phyloP scores from a whole-genome alignment of 352 stramenopile genomes.

The Hyaloperonospora brassicae region DNA sequence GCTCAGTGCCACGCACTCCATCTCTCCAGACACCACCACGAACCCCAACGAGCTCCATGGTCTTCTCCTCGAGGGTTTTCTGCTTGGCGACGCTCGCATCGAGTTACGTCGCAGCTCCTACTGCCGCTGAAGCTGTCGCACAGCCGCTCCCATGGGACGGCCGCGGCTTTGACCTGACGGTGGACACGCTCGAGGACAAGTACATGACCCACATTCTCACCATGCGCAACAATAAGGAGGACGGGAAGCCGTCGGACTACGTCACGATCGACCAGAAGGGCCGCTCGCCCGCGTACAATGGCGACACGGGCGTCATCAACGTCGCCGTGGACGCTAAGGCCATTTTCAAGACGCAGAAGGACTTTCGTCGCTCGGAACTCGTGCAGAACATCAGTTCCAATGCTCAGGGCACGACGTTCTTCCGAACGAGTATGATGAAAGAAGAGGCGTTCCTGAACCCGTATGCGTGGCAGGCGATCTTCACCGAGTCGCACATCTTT shows the following conservation, averaged over 20 bases:
- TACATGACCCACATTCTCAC: constrained; percentile 58
- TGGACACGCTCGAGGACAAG: constrained; percentile 43
- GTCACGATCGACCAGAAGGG: constrained; percentile 34
- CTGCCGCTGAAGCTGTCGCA: not conserved
- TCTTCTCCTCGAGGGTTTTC: constrained; percentile 8
- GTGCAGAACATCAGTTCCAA: constrained; percentile 8
- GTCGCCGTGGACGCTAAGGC: constrained; percentile 6
- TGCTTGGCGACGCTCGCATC: constrained; percentile 1
- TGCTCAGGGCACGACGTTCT: constrained; percentile 6
- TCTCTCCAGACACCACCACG: too few relatives aligned
- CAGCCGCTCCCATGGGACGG: constrained; percentile 45
- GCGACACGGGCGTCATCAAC: constrained; percentile 52
- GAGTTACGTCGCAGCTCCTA: constrained; percentile 2
- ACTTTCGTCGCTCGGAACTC: constrained; percentile 11
- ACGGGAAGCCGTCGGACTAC: constrained; percentile 26
- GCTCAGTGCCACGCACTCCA: too few relatives aligned
- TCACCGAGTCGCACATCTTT: constrained; percentile 8
- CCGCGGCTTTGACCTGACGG: constrained; percentile 41
- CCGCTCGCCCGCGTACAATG: constrained; percentile 48
- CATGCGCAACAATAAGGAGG: constrained; percentile 35
- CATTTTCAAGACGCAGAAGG: constrained; percentile 9
- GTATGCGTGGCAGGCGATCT: constrained; percentile 8
- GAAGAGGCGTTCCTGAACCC: constrained; percentile 6
- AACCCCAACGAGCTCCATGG: constrained; percentile 1
- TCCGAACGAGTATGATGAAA: constrained; percentile 9